phyloP scores from a whole-genome alignment of 2,329 filamentous ascomycete genomes.

The Stemphylium lycopersici region DNA sequence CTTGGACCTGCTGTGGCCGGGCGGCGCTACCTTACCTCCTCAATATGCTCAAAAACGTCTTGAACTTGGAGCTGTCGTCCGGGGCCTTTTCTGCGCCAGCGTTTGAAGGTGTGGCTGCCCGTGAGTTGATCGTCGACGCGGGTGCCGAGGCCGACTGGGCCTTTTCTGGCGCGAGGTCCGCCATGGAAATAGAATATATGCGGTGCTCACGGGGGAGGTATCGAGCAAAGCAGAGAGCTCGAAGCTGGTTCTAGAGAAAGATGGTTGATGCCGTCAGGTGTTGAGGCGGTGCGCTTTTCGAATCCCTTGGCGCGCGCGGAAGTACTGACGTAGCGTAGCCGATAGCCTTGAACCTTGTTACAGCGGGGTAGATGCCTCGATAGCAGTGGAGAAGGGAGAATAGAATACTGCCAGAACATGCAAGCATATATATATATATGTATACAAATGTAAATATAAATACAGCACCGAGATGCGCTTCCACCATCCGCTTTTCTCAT shows the following conservation, averaged over 20 bases:
- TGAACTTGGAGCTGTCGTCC: constrained; percentile 86
- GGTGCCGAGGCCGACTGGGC: constrained; percentile 34
- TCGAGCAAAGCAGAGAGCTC: neutral
- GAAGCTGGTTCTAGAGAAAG: constrained; percentile 2
- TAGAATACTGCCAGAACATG: neutral
- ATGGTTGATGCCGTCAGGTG: constrained; percentile 17
- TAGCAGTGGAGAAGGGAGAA: constrained; percentile 1
- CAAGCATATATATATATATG: no score
- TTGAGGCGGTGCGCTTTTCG: constrained; percentile 24
- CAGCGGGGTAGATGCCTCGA: constrained; percentile 8
- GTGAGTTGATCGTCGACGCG: constrained; percentile 41
- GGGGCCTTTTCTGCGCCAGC: constrained; percentile 60
- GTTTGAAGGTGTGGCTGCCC: constrained; percentile 44
- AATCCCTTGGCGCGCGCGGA: constrained; percentile 13
- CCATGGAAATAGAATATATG: constrained; percentile 30
- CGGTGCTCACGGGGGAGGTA: constrained; percentile 6
- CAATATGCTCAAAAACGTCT: constrained; percentile 85
- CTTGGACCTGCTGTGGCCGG: neutral
- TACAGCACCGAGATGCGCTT: neutral
- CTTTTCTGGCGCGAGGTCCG: constrained; percentile 39
- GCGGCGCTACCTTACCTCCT: constrained; percentile 68
- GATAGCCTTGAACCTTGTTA: constrained; percentile 18
- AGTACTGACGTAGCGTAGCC: constrained; percentile 32
- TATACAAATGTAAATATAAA: no score
- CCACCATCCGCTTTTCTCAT: neutral